Base-by-base conservation (phyloP, 352 stramenopile species). In the Plasmopara viticola region DNA sequence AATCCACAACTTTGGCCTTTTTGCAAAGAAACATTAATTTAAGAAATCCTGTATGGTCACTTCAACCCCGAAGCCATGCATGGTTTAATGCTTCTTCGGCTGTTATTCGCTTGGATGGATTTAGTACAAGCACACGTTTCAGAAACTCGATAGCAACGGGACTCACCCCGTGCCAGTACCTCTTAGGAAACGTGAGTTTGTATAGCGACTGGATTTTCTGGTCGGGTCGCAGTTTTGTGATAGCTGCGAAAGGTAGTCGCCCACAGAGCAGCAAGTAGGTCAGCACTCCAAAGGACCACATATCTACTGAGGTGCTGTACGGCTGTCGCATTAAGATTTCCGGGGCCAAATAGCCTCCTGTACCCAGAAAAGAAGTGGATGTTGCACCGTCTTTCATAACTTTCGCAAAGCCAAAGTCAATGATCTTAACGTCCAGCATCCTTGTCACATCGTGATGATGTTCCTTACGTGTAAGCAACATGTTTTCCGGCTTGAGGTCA, bases 351-450 rank as follows among this genome's bases (percentile, higher is more conserved):
- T 99, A 99, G 13, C 96, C 96, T 2, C 77, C 70, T 0, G 84
- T 94, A 33, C 84, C 84, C 8, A 94, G 48, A 64, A 94, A 92
- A 0, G 72, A 84, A 47, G 78, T 86, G 15, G 73, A 78, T 29
- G 57, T 78, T 6, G 68, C 53, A 12, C 84, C 66, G 8, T 67
- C 55, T 9, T 72, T 62, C 20, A 95, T 61, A 39, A 96, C 73
- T 66, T 98, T 99, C 33, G 87, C 87, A 39, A 99, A 87, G 6
- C 96, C 96, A 84, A 99, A 99, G 73, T 99, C 96, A 62, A 99
- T 98, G 51, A 99, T 97, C 73, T 99, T 99, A 12, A 99, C 69
- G 2, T 72, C 51, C 48, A 90, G 34, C 5, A 51, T 31, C 15
- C 8, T 40, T 30, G 43, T 43, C 25, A 37, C 48, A 20, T 57